Percentiles rank a stretch among this genome's conserved stretches.
Evolutionary conservation across 2,329 filamentous ascomycete species (phyloP).

Genomic region (Aaosphaeria pasadenensis): DNA sequence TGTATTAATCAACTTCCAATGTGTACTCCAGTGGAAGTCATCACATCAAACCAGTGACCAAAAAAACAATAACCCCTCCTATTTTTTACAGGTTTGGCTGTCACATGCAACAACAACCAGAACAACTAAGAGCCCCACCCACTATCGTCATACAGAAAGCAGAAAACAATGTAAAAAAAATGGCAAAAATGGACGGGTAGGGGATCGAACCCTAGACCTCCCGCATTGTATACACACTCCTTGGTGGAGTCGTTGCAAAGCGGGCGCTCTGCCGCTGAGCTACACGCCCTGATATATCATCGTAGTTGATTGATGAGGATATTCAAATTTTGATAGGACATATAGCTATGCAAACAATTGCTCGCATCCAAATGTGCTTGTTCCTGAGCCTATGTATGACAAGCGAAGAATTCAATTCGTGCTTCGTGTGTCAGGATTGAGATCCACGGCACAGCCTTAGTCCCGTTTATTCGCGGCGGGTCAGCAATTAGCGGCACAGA

Average conservation of each 20-base stretch:
- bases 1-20: too few relatives aligned
- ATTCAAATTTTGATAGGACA: neutral
- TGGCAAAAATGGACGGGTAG: conserved; percentile 16
- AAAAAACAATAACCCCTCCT: too few relatives aligned
- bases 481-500: too few relatives aligned
- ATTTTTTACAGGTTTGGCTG: too few relatives aligned
- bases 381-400: too few relatives aligned
- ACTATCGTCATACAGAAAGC: neutral
- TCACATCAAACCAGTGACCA: too few relatives aligned
- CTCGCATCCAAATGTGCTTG: too few relatives aligned
- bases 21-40: too few relatives aligned
- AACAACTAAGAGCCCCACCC: neutral
- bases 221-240: conserved; percentile 11
- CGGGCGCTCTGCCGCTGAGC: conserved; percentile 41
- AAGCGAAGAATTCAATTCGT: too few relatives aligned
- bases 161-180: neutral
- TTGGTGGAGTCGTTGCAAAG: conserved; percentile 28
- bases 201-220: conserved; percentile 34
- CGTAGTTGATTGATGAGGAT: neutral
- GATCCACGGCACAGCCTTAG: too few relatives aligned
- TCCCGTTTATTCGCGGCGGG: too few relatives aligned
- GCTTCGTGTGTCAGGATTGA: too few relatives aligned
- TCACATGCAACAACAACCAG: neutral
- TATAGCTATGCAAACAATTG: neutral
- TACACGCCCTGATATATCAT: conserved; percentile 19